A percentile compares a stretch with the other conserved stretches of the same genome.
These are phyloP conservation scores for Penstemon davidsonii DNA, from an alignment of 257 asterid species.

Conservation along the genomic window DNA sequence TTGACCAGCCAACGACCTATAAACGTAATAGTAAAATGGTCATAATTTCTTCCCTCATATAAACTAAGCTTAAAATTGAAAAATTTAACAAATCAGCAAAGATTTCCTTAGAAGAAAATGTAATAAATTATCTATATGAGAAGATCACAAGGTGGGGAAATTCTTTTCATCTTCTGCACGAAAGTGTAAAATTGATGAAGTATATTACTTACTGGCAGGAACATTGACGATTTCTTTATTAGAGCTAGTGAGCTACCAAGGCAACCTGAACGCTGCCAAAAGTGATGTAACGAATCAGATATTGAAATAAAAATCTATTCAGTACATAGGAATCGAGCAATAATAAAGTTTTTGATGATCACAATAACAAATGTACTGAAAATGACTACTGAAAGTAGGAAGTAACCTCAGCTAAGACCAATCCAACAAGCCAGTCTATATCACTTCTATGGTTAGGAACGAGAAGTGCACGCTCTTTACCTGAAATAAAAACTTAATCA, in stretches of 20 bases:
- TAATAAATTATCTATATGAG: not conserved
- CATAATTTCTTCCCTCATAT: slow-evolving; percentile 10
- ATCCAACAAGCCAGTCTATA: slow-evolving; percentile 86
- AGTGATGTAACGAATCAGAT: slow-evolving; percentile 25
- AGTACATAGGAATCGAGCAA: not conserved
- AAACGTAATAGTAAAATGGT: slow-evolving; percentile 18
- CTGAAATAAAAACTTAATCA: slow-evolving; percentile 40
- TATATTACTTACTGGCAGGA: slow-evolving; percentile 63
- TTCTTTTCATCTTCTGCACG: not conserved
- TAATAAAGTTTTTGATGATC: slow-evolving; percentile 1
- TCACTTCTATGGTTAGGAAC: slow-evolving; percentile 77
- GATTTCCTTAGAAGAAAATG: not conserved
- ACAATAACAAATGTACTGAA: not conserved
- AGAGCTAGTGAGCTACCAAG: slow-evolving; percentile 71
- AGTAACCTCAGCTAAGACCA: slow-evolving; percentile 79
- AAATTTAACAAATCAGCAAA: not conserved
- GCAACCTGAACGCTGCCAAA: slow-evolving; percentile 73
- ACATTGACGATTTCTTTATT: slow-evolving; percentile 51
- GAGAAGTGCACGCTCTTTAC: slow-evolving; percentile 78
- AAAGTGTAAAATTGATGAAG: not conserved
- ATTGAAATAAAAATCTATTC: slow-evolving; percentile 5
- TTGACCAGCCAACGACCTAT: slow-evolving; percentile 87
- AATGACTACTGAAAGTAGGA: slow-evolving; percentile 19
- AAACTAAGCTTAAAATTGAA: slow-evolving; percentile 9
- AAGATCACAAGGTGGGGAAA: not conserved